A percentile compares a stretch with the other conserved stretches of the same genome.
These are phyloP conservation scores for Eutrema heterophyllum DNA, from an alignment of 345 rosid genomes.

Conservation along the genomic window DNA sequence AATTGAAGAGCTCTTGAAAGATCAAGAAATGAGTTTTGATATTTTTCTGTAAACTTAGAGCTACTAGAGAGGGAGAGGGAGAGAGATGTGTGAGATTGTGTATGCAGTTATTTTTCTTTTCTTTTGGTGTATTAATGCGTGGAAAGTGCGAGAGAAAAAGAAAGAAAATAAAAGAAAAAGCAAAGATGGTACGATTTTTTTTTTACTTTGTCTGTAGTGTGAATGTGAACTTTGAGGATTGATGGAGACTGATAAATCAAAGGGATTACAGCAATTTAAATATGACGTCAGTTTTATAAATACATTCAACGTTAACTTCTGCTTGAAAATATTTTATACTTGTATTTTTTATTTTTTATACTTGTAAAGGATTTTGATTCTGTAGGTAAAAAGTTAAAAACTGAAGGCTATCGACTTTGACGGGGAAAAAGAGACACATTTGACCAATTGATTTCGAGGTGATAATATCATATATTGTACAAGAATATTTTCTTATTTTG, in stretches of 20 bases:
- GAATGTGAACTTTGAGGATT: slow-evolving; percentile 30
- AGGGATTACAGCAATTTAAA: neutral
- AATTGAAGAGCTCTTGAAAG: neutral
- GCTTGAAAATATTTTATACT: neutral
- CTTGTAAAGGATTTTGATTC: neutral
- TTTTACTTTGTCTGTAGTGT: slow-evolving; percentile 25
- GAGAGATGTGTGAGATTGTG: neutral
- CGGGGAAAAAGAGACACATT: neutral
- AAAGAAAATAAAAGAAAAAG: slow-evolving; percentile 21
- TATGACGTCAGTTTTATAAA: neutral
- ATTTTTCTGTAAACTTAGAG: neutral
- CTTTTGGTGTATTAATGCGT: slow-evolving; percentile 22
- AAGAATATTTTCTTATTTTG: no score
- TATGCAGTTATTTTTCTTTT: neutral
- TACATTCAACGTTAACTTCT: neutral
- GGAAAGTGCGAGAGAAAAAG: slow-evolving; percentile 16
- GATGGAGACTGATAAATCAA: slow-evolving; percentile 21
- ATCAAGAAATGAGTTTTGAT: slow-evolving; percentile 13
- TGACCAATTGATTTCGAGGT: slow-evolving; percentile 14
- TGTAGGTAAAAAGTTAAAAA: neutral
- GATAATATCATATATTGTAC: no score
- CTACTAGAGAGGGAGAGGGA: slow-evolving; percentile 1
- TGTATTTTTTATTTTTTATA: no score
- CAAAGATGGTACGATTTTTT: slow-evolving; percentile 24
- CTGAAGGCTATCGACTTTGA: slow-evolving; percentile 1